These are phyloP conservation scores for Suillus weaverae DNA, from an alignment of 768 basidiomycete species.

Conservation along the genomic window DNA sequence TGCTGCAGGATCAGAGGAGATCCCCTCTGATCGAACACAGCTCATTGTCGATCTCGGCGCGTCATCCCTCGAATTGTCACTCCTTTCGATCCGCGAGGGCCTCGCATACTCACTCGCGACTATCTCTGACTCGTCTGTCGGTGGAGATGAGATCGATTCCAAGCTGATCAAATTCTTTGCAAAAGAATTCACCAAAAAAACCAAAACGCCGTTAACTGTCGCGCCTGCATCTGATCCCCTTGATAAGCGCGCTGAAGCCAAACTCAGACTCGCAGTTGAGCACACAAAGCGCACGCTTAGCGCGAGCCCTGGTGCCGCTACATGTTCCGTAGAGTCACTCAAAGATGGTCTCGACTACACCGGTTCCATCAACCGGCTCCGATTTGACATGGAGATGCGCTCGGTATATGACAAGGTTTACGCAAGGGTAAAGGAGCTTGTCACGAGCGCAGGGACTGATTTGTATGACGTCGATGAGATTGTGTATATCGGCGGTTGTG, in stretches of 20 bases:
- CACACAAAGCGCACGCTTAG: conserved; percentile 92
- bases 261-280: conserved; percentile 88
- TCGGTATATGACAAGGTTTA: conserved; percentile 60
- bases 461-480: conserved; percentile 73
- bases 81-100: conserved; percentile 76
- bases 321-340: conserved; percentile 90
- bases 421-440: conserved; percentile 50
- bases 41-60: conserved; percentile 82
- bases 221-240: conserved; percentile 54
- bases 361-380: conserved; percentile 58
- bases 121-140: conserved; percentile 44
- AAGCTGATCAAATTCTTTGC: conserved; percentile 89
- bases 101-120: conserved; percentile 65
- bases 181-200: conserved; percentile 97
- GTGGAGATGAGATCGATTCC: conserved; percentile 75
- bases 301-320: conserved; percentile 83
- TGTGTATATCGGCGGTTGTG: conserved; percentile 76
- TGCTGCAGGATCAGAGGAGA: conserved; percentile 41
- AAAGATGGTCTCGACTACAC: conserved; percentile 94
- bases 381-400: conserved; percentile 60
- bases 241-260: conserved; percentile 89
- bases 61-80: conserved; percentile 65
- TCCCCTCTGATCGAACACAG: conserved; percentile 67
- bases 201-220: conserved; percentile 69
- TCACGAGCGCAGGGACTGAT: conserved; percentile 53